Conservation (phyloP, 257 asterid species). For the Solanum rostratum region DNA sequence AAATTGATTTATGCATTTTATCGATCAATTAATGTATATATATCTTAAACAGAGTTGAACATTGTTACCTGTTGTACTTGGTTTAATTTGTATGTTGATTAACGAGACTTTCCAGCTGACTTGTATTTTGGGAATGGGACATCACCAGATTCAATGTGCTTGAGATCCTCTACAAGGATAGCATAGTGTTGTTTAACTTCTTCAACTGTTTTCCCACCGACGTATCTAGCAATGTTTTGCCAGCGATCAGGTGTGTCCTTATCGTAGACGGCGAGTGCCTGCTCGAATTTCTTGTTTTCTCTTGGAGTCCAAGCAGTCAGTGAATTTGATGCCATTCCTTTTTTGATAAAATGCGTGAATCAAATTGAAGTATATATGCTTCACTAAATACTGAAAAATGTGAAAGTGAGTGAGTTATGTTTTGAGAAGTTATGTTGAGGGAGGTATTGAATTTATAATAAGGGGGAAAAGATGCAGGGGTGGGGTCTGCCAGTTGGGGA, state of each 20-base stretch:
- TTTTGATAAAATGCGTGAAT: not conserved
- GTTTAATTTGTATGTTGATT: not conserved
- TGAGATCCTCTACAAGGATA: conserved; percentile 56
- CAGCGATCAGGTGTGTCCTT: conserved; percentile 72
- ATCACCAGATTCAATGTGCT: conserved; percentile 62
- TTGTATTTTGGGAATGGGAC: conserved; percentile 52
- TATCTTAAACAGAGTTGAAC: not conserved
- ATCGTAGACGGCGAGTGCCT: conserved; percentile 51
- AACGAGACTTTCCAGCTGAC: conserved; percentile 14
- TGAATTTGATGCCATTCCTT: conserved; percentile 30
- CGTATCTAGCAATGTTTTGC: conserved; percentile 55
- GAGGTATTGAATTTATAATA: conserved; percentile 26
- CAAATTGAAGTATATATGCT: not conserved
- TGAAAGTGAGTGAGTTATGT: conserved; percentile 5
- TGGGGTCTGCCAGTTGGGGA: conserved; percentile 44
- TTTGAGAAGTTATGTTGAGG: conserved; percentile 4
- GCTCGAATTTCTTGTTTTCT: conserved; percentile 62
- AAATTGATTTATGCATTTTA: not conserved
- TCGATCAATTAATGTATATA: not conserved
- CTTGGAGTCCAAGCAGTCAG: conserved; percentile 44
- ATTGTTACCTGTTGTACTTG: conserved; percentile 8
- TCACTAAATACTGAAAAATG: not conserved
- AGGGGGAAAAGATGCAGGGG: conserved; percentile 15
- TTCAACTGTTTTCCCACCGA: conserved; percentile 55
- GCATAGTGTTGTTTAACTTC: conserved; percentile 66